Conservation (phyloP, 2,329 filamentous ascomycete genomes). For the Apiospora arundinis region DNA sequence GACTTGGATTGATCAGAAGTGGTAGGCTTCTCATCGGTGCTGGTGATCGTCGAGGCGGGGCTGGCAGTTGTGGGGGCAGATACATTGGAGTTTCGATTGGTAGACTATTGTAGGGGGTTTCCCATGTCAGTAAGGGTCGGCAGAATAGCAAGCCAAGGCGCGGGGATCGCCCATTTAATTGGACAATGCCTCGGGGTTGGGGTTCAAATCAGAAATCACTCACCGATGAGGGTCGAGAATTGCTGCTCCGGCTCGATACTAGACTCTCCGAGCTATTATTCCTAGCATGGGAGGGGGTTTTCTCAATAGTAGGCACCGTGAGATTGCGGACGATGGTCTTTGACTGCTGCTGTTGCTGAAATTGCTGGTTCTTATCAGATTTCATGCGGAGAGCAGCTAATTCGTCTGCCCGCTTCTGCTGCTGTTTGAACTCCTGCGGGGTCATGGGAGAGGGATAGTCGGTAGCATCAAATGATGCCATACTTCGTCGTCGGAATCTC, state of each 20-base stretch:
- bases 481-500: slow-evolving; percentile 81
- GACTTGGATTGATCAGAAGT: slow-evolving; percentile 61
- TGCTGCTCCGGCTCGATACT: slow-evolving; percentile 62
- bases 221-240: slow-evolving; percentile 71
- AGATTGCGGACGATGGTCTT: slow-evolving; percentile 45
- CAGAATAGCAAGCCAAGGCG: slow-evolving; percentile 39
- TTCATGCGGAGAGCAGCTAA: slow-evolving; percentile 41
- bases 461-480: slow-evolving; percentile 68
- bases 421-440: slow-evolving; percentile 43
- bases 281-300: slow-evolving; percentile 44
- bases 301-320: slow-evolving; percentile 42
- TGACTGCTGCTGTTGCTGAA: slow-evolving; percentile 33
- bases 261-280: slow-evolving; percentile 71
- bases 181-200: slow-evolving; percentile 43
- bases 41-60: slow-evolving; percentile 55
- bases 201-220: slow-evolving; percentile 45
- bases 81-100: slow-evolving; percentile 62
- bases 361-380: slow-evolving; percentile 27
- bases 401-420: slow-evolving; percentile 29
- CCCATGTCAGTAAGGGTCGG: slow-evolving; percentile 52
- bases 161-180: slow-evolving; percentile 46
- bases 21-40: slow-evolving; percentile 51
- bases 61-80: slow-evolving; percentile 56
- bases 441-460: slow-evolving; percentile 48
- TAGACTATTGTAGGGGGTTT: slow-evolving; percentile 51